Base-by-base conservation (phyloP, 2,329 filamentous ascomycete genomes). In the Dactylella cylindrospora region DNA sequence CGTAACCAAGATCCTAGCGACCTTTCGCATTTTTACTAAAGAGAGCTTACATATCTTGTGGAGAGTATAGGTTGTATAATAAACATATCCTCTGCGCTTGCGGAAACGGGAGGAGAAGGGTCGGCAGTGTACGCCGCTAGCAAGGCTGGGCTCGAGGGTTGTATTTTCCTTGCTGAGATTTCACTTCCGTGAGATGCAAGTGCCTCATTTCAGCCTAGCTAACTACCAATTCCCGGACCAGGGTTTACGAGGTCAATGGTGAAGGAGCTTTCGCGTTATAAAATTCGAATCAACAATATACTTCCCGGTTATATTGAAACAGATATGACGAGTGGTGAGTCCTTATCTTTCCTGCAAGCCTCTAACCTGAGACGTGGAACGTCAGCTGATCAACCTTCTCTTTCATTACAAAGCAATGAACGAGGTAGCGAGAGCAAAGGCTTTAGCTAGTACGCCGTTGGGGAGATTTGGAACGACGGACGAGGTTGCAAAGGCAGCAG, bases 301-400 rank as follows among this genome's bases (percentile, higher is more conserved):
- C 75, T 91, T 33, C 89, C 89, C 0, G 89, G 89, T 5, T 95
- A 91, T 75, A 84, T 94, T 67, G 77, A 86, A 53, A 91, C 88
- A 38, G 79, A 82, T 40, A 94, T 95, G 88, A 88, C 85, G 67
- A 74, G 79, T 71, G 76, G 87, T 90, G 74, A 73, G 75, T 72
- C 60, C 60, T 47, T 54, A n/a, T n/a, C n/a, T n/a, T n/a, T n/a
- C n/a, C n/a, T n/a, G n/a, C n/a, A n/a, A n/a, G n/a, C n/a, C n/a
- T n/a, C n/a, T n/a, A n/a, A n/a, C n/a, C n/a, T n/a, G n/a, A n/a
- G n/a, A n/a, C n/a, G n/a, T n/a, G n/a, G n/a, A n/a, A n/a, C n/a
- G n/a, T n/a, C n/a, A n/a, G n/a, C n/a, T n/a, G n/a, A n/a, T n/a
- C n/a, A n/a, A n/a, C n/a, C n/a, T n/a, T n/a, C n/a, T n/a, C n/a